A percentile compares a stretch with the other conserved stretches of the same genome.
These are phyloP conservation scores for Pholiota molesta DNA, from an alignment of 768 basidiomycete species.

Conservation along the genomic window DNA sequence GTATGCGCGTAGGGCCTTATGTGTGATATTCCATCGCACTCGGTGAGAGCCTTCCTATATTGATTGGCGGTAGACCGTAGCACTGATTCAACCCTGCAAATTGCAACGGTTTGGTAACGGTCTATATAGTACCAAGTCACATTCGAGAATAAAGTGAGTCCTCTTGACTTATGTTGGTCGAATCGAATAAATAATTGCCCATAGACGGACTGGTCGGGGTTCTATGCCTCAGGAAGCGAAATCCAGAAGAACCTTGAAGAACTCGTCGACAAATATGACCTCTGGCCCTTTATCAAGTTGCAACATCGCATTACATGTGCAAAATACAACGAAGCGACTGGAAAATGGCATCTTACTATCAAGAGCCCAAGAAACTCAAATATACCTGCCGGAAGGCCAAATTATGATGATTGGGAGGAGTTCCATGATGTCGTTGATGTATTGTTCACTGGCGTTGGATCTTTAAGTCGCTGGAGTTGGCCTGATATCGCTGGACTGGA, in stretches of 20 bases:
- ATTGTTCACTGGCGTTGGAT: slow-evolving; percentile 57
- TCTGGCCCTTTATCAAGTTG: slow-evolving; percentile 55
- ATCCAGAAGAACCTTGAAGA: slow-evolving; percentile 56
- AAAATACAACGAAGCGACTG: slow-evolving; percentile 48
- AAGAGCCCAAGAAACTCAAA: slow-evolving; percentile 29
- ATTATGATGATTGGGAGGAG: slow-evolving; percentile 38
- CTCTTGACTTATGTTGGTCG: not conserved
- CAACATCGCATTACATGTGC: slow-evolving; percentile 57
- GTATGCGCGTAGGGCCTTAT: slow-evolving; percentile 44
- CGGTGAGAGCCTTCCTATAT: slow-evolving; percentile 33
- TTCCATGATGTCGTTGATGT: slow-evolving; percentile 60
- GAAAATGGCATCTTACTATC: slow-evolving; percentile 61
- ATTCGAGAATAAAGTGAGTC: slow-evolving; percentile 53
- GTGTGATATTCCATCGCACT: slow-evolving; percentile 66
- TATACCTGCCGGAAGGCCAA: not conserved
- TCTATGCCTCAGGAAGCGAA: slow-evolving; percentile 62
- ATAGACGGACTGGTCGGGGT: slow-evolving; percentile 62
- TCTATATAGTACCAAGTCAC: slow-evolving; percentile 57
- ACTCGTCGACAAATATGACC: slow-evolving; percentile 59
- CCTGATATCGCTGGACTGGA: slow-evolving; percentile 64
- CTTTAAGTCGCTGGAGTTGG: slow-evolving; percentile 64
- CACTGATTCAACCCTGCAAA: not conserved
- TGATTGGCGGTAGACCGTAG: slow-evolving; percentile 6
- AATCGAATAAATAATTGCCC: not conserved
- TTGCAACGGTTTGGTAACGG: too few species aligned